Evolutionary conservation across 495 filamentous ascomycete species (phyloP).

Genomic region (Penicillium ochrochloron): DNA sequence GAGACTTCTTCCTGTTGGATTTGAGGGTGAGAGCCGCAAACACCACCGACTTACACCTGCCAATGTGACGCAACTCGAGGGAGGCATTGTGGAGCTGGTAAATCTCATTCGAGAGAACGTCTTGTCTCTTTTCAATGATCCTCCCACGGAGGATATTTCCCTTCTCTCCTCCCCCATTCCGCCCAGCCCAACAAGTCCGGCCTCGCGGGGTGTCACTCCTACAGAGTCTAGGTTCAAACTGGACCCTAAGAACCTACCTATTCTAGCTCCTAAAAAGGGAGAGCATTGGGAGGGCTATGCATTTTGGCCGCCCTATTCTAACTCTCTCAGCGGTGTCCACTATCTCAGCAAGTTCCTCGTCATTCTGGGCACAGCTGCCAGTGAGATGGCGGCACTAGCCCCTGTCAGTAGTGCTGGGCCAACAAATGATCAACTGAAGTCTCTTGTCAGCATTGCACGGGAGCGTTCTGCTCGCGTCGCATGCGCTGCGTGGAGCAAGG

Average conservation of each 20-base stretch:
- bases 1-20: conserved; percentile 76
- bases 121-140: conserved; percentile 81
- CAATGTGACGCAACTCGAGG: conserved; percentile 72
- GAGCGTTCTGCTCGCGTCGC: conserved; percentile 82
- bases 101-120: conserved; percentile 80
- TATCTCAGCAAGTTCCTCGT: conserved; percentile 82
- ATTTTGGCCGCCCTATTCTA: conserved; percentile 94
- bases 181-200: conserved; percentile 72
- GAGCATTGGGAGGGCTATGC: conserved; percentile 93
- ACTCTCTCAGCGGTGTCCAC: conserved; percentile 83
- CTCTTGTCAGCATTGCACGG: conserved; percentile 74
- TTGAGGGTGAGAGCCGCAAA: conserved; percentile 79
- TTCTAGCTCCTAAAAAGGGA: conserved; percentile 73
- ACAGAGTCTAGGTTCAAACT: conserved; percentile 76
- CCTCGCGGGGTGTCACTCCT: conserved; percentile 52
- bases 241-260: conserved; percentile 74
- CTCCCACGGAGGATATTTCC: conserved; percentile 88
- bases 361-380: conserved; percentile 80
- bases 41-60: conserved; percentile 82
- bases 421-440: conserved; percentile 67
- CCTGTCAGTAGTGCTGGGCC: conserved; percentile 62
- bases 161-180: conserved; percentile 77
- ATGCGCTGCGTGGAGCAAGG: conserved; percentile 83
- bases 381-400: conserved; percentile 78
- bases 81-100: conserved; percentile 78